phyloP scores from a whole-genome alignment of 208 protist genomes.

The Trichomonas vaginalis region DNA sequence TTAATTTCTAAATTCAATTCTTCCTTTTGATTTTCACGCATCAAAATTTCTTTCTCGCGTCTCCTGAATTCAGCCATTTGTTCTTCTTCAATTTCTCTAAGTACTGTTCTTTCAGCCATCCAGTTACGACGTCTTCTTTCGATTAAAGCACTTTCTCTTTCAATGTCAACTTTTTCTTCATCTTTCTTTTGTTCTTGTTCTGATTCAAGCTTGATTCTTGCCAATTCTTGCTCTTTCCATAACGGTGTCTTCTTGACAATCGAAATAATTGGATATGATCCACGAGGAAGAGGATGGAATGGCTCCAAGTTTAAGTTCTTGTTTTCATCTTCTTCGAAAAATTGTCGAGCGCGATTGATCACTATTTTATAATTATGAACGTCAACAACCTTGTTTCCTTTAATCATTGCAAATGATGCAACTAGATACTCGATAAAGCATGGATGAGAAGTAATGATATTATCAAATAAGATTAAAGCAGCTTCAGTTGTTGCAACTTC shows the following conservation, averaged over 20 bases:
- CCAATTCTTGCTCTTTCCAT: neutral
- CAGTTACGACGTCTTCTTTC: neutral
- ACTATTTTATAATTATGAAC: neutral
- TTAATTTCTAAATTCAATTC: too few species aligned
- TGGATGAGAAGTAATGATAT: neutral
- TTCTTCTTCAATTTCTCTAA: constrained; percentile 6
- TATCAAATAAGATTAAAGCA: neutral
- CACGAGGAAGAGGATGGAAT: neutral
- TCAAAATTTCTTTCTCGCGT: neutral
- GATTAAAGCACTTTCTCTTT: neutral
- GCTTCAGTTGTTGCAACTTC: constrained; percentile 1
- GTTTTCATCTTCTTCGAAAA: neutral
- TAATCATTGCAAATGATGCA: neutral
- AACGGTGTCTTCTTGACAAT: neutral
- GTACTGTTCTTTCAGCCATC: neutral
- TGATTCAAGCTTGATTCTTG: neutral
- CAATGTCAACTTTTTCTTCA: neutral
- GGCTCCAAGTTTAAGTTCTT: neutral
- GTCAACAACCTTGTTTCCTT: neutral
- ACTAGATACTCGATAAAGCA: neutral
- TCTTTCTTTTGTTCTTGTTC: neutral
- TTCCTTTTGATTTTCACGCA: neutral
- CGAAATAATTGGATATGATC: neutral
- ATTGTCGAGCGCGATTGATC: neutral
- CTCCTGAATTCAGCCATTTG: neutral